phyloP scores from a whole-genome alignment of 352 stramenopile genomes.

The Phytophthora pseudosyringae region DNA sequence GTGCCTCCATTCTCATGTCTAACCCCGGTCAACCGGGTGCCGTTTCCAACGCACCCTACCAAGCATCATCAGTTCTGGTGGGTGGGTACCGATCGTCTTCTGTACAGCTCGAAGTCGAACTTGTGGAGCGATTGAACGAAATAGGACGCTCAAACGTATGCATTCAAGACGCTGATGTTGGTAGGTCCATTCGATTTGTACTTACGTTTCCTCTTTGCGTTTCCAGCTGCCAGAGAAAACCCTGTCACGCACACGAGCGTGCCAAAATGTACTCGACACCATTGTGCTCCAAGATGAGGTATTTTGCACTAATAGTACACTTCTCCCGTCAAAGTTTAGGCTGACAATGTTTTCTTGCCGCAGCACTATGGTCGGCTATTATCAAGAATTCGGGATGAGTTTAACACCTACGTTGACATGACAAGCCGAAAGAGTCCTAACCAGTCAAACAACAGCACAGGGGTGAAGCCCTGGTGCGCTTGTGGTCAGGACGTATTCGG shows the following conservation, averaged over 20 bases:
- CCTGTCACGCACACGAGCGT: constrained; percentile 55
- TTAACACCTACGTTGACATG: constrained; percentile 55
- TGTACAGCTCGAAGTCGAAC: constrained; percentile 67
- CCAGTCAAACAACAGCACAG: constrained; percentile 16
- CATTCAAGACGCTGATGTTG: background rate
- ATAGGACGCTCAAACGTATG: constrained; percentile 70
- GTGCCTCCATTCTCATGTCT: constrained; percentile 24
- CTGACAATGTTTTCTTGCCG: background rate
- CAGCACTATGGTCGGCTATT: constrained; percentile 64
- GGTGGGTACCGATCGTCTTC: constrained; percentile 55
- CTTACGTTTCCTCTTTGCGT: constrained; percentile 2
- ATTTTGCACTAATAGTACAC: background rate
- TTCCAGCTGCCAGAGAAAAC: constrained; percentile 63
- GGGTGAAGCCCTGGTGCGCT: constrained; percentile 19
- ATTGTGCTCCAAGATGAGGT: constrained; percentile 74
- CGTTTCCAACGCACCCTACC: constrained; percentile 8
- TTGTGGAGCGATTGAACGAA: constrained; percentile 68
- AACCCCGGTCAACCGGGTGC: constrained; percentile 3
- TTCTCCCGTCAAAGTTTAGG: background rate
- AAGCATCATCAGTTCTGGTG: constrained; percentile 25
- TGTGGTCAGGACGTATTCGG: constrained; percentile 35
- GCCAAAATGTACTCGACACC: constrained; percentile 53
- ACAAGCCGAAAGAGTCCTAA: constrained; percentile 31
- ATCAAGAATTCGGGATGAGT: constrained; percentile 66
- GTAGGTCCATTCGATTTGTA: background rate